These are phyloP conservation scores for Lepiota venenata DNA, from an alignment of 768 basidiomycete genomes.

Conservation along the genomic window DNA sequence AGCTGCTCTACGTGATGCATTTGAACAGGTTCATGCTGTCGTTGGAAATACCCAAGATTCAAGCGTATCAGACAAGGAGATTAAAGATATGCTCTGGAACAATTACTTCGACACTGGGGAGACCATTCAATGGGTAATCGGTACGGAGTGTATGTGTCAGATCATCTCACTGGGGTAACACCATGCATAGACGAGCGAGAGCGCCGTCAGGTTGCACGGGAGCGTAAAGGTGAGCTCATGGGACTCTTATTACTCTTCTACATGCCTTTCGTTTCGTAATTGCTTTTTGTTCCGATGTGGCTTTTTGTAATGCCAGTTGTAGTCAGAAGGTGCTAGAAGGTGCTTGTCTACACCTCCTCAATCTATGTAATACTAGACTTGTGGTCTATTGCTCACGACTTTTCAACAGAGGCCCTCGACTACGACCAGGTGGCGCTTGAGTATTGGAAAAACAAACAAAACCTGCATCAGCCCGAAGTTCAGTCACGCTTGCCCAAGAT, in stretches of 20 bases:
- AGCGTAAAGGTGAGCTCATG: constrained; percentile 80
- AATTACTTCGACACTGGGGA: constrained; percentile 81
- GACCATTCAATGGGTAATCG: constrained; percentile 69
- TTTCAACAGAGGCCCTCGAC: constrained; percentile 13
- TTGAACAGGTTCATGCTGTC: constrained; percentile 64
- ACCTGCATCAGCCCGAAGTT: constrained; percentile 21
- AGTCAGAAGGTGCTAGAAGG: constrained; percentile 69
- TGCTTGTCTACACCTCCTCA: constrained; percentile 44
- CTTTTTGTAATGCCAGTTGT: constrained; percentile 29
- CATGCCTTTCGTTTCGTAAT: constrained; percentile 18
- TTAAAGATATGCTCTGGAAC: constrained; percentile 85
- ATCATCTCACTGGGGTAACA: background rate
- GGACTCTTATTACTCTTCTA: constrained; percentile 27
- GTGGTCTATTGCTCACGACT: constrained; percentile 1
- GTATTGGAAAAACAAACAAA: constrained; percentile 17
- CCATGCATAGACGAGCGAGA: constrained; percentile 60
- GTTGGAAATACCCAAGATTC: constrained; percentile 65
- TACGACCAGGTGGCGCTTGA: constrained; percentile 16
- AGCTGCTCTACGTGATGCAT: constrained; percentile 68
- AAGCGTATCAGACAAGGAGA: constrained; percentile 68
- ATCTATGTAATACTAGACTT: background rate
- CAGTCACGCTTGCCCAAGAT: constrained; percentile 58
- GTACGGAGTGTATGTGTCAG: constrained; percentile 39
- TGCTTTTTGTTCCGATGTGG: constrained; percentile 18
- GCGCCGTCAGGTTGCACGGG: constrained; percentile 55